These are phyloP conservation scores for Cyclocybe aegerita DNA, from an alignment of 768 basidiomycete genomes.

Conservation along the genomic window DNA sequence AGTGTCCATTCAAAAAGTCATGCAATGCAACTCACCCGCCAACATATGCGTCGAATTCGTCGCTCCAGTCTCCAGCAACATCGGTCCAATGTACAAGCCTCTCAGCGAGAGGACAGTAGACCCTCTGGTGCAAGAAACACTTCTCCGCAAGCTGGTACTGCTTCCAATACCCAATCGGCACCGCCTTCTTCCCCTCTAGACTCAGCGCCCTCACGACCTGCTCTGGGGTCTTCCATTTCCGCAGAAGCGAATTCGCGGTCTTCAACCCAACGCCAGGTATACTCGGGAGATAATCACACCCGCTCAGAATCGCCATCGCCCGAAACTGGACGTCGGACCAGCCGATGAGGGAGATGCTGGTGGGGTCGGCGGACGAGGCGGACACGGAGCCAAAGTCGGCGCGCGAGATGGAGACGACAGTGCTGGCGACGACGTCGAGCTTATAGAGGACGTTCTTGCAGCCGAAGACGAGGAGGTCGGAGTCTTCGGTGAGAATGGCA, in stretches of 20 bases:
- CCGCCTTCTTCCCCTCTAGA: slow-evolving; percentile 80
- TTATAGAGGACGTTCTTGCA: slow-evolving; percentile 93
- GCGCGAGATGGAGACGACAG: slow-evolving; percentile 67
- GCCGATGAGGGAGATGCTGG: slow-evolving; percentile 75
- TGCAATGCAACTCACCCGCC: slow-evolving; percentile 51
- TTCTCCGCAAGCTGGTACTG: slow-evolving; percentile 83
- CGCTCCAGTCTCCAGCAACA: slow-evolving; percentile 55
- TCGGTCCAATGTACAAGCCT: slow-evolving; percentile 71
- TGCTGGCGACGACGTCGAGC: slow-evolving; percentile 67
- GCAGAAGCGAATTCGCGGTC: slow-evolving; percentile 81
- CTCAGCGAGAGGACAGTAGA: slow-evolving; percentile 74
- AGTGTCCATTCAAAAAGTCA: not conserved
- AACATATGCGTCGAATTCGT: slow-evolving; percentile 68
- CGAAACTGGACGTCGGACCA: slow-evolving; percentile 93
- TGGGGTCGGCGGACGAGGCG: slow-evolving; percentile 41
- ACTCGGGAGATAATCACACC: slow-evolving; percentile 91
- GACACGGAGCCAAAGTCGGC: slow-evolving; percentile 64
- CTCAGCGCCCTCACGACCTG: slow-evolving; percentile 74
- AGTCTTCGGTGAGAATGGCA: slow-evolving; percentile 96
- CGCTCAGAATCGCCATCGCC: slow-evolving; percentile 89
- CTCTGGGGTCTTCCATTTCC: slow-evolving; percentile 84
- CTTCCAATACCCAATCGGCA: slow-evolving; percentile 75
- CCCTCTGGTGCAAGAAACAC: slow-evolving; percentile 90
- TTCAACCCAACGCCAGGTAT: slow-evolving; percentile 92
- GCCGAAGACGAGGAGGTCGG: slow-evolving; percentile 97